Evolutionary conservation across 2,329 filamentous ascomycete genomes (phyloP).

Genomic region (Beauveria medogensis): DNA sequence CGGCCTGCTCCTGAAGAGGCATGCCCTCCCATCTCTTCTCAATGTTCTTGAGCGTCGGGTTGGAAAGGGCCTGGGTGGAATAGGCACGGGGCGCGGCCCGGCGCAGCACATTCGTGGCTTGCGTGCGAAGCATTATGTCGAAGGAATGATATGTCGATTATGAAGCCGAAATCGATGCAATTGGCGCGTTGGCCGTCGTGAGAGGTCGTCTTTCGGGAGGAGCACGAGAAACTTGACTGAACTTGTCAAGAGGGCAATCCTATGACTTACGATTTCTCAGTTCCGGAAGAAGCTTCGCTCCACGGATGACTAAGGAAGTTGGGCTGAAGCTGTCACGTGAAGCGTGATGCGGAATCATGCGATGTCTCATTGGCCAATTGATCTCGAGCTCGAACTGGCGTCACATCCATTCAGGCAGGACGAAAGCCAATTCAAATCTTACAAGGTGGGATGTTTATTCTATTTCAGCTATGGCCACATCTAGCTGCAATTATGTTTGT

Average conservation of each 20-base stretch:
- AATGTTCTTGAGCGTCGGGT: constrained; percentile 94
- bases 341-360: constrained; percentile 12
- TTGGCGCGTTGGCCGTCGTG: constrained; percentile 22
- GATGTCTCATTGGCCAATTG: constrained; percentile 15
- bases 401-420: neutral
- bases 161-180: constrained; percentile 21
- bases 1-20: constrained; percentile 97
- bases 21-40: constrained; percentile 99
- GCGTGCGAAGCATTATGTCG: constrained; percentile 46
- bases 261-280: constrained; percentile 19
- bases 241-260: constrained; percentile 19
- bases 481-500: neutral
- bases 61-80: constrained; percentile 88
- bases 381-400: neutral
- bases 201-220: constrained; percentile 15
- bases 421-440: neutral
- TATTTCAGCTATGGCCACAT: no score
- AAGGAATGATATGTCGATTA: constrained; percentile 7
- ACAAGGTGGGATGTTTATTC: neutral
- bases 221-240: constrained; percentile 15
- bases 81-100: constrained; percentile 41
- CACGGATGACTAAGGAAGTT: constrained; percentile 16
- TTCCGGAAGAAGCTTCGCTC: constrained; percentile 18
- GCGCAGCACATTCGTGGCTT: constrained; percentile 45
- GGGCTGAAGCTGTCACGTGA: constrained; percentile 14